phyloP scores from a whole-genome alignment of 345 rosid genomes.

The Noccaea bulbosa region DNA sequence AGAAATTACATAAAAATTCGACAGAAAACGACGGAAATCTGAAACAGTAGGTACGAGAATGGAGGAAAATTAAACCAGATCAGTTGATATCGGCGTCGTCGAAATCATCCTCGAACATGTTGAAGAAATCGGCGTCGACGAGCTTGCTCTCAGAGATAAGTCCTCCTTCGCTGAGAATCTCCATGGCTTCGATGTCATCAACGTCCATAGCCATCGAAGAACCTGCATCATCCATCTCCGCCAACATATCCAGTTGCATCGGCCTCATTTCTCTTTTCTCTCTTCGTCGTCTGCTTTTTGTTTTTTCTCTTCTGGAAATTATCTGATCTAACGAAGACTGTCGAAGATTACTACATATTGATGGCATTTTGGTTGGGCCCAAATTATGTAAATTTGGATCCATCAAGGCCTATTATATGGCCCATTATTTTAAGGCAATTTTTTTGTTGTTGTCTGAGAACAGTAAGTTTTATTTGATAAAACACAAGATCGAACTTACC shows the following conservation, averaged over 20 bases:
- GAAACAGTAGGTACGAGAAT: neutral
- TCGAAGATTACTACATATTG: neutral
- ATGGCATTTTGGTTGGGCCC: neutral
- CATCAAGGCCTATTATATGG: neutral
- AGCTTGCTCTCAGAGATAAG: slow-evolving; percentile 68
- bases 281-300: neutral
- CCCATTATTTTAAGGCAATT: neutral
- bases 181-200: slow-evolving; percentile 78
- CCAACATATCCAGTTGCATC: slow-evolving; percentile 67
- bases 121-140: slow-evolving; percentile 90
- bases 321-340: neutral
- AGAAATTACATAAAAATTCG: neutral
- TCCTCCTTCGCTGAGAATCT: slow-evolving; percentile 75
- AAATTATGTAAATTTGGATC: no score
- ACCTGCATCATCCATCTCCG: slow-evolving; percentile 76
- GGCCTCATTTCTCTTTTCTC: slow-evolving; percentile 55
- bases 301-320: neutral
- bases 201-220: slow-evolving; percentile 87
- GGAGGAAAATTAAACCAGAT: slow-evolving; percentile 2
- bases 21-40: neutral
- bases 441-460: no score
- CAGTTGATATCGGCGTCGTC: slow-evolving; percentile 85
- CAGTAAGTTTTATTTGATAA: no score
- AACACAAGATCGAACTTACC: no score
- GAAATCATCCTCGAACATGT: slow-evolving; percentile 84